Percentiles rank a stretch among this genome's conserved stretches.
These are phyloP conservation scores for Sordariomycetes sp. DNA, from an alignment of 2,329 filamentous ascomycete species.

Conservation along the genomic window DNA sequence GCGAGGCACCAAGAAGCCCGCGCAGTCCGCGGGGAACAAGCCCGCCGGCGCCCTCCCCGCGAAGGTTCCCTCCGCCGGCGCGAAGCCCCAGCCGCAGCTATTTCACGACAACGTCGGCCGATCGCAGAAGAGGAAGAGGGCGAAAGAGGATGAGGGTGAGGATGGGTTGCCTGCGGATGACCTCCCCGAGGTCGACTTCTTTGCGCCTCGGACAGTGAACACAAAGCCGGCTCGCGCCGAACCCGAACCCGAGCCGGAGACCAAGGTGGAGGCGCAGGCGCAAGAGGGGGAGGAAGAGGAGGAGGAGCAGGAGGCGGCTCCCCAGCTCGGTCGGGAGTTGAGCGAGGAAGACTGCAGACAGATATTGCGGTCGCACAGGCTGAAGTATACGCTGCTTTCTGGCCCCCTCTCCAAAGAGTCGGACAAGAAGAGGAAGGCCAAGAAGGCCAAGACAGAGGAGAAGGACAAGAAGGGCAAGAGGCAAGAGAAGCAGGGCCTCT, in stretches of 20 bases:
- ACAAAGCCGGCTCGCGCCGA: slow-evolving; percentile 6
- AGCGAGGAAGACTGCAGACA: slow-evolving; percentile 61
- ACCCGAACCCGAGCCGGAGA: background rate
- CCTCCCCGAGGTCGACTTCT: slow-evolving; percentile 43
- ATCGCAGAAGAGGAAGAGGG: slow-evolving; percentile 35
- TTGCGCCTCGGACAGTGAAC: slow-evolving; percentile 31
- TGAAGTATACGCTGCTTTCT: slow-evolving; percentile 72
- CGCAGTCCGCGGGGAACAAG: slow-evolving; percentile 18
- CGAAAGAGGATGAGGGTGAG: slow-evolving; percentile 21
- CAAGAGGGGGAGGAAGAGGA: slow-evolving; percentile 1
- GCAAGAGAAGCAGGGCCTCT: slow-evolving; percentile 49
- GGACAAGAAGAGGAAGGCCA: slow-evolving; percentile 29
- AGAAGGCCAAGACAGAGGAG: slow-evolving; percentile 28
- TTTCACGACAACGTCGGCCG: slow-evolving; percentile 43
- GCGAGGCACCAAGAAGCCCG: slow-evolving; percentile 48
- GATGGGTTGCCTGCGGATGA: slow-evolving; percentile 11
- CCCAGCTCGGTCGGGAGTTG: slow-evolving; percentile 22
- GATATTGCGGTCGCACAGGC: slow-evolving; percentile 63
- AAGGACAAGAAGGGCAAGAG: slow-evolving; percentile 23
- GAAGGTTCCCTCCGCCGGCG: slow-evolving; percentile 51
- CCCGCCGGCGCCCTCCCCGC: slow-evolving; percentile 16
- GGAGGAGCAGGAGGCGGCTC: slow-evolving; percentile 6
- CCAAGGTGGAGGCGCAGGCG: slow-evolving; percentile 9
- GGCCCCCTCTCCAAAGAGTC: slow-evolving; percentile 33
- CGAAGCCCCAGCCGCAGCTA: slow-evolving; percentile 53